Percentiles rank a stretch among this genome's conserved stretches.
phyloP scores from a whole-genome alignment of 441 rosid species.

The Eugenia klotzschiana region DNA sequence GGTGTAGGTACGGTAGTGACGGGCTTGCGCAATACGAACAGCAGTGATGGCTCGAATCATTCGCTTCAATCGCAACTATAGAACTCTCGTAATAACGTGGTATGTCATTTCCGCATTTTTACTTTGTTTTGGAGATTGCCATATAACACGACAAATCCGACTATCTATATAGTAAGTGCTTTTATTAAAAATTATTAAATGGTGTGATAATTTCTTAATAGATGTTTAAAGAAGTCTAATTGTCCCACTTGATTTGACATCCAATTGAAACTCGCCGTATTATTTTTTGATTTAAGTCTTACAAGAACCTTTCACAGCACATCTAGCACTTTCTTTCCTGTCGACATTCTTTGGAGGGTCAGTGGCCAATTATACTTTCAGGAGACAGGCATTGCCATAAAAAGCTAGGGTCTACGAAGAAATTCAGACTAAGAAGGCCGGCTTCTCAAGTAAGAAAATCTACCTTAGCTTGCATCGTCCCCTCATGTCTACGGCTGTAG shows the following conservation, averaged over 20 bases:
- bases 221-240: not conserved
- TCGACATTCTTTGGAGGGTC: not conserved
- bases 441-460: not conserved
- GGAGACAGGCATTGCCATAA: not conserved
- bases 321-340: not conserved
- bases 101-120: not conserved
- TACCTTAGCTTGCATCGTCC: not conserved
- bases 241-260: not conserved
- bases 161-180: not conserved
- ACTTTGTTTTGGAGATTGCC: not conserved
- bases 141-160: not conserved
- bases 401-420: not conserved
- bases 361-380: not conserved
- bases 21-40: not conserved
- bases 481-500: not conserved
- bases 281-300: not conserved
- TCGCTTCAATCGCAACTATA: rapidly evolving
- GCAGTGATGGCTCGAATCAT: not conserved
- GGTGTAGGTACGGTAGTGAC: not conserved
- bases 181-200: not conserved
- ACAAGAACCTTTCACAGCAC: not conserved
- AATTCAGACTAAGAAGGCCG: not conserved
- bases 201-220: not conserved
- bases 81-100: not conserved
- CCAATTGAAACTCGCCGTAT: not conserved